Base-by-base conservation (phyloP, 2,329 filamentous ascomycete genomes). In the Sporothrix curviconia region DNA sequence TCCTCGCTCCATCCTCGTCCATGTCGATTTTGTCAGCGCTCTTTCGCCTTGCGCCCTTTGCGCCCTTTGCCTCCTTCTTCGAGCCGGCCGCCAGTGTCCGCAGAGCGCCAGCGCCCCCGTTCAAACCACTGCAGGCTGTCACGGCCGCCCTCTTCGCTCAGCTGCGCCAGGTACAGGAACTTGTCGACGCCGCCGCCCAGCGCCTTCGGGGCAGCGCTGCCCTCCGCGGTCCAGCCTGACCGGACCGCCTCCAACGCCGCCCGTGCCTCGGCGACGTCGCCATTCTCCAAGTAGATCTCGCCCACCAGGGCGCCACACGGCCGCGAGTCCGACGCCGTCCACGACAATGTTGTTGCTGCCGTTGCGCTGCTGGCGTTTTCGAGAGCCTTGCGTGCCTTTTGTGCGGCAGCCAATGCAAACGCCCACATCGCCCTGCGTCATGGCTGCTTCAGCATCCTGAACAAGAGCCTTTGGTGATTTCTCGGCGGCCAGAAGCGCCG, bases 81-180 rank as follows among this genome's bases (percentile, higher is more conserved):
- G 39, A 34, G 36, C 53, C 51, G 22, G 37, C 44, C 1, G 49
- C 58, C n/a, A 44, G 49, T 2, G 40, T 44, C 67, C 90, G 82
- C 67, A 99, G 76, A 53, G 87, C 84, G 39, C 79, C 76, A 0
- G 89, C 87, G 12, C 92, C 90, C n/a, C 63, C 77, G 79, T 69
- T 86, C 82, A 67, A 83, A 88, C 85, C 85, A 89, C 55, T 66
- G 62, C 14, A 89, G 81, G 64, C 82, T 86, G 66, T 87, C 83
- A 47, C 77, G 72, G 1, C 85, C 85, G 36, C 85, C 85, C 47
- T 86, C 79, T 60, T 86, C 83, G 68, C 83, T 94, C 66, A 99
- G 78, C 73, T 99, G 94, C 62, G 94, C 94, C 59, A 99, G 78
- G 83, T 92, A 95, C 50, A 97, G 74, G 68, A 96, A 97, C 74